Percentiles rank a stretch among this genome's conserved stretches.
phyloP scores from a whole-genome alignment of 2,329 filamentous ascomycete species.

The Colletotrichum zoysiae region DNA sequence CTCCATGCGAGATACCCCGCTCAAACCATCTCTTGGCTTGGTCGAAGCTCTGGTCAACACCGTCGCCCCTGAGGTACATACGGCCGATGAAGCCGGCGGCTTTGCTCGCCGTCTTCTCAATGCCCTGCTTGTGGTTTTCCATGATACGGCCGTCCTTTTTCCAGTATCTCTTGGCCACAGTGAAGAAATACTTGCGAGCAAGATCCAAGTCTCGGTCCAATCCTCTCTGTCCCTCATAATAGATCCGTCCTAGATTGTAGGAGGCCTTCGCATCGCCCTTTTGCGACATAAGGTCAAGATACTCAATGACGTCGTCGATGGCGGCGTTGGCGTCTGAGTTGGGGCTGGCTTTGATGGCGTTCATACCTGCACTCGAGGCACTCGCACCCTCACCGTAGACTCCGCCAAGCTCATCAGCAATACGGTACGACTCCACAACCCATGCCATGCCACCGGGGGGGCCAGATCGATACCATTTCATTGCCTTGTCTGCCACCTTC shows the following conservation, averaged over 20 bases:
- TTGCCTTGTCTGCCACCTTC: constrained; percentile 91
- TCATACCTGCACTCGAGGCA: constrained; percentile 85
- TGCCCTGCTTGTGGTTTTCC: constrained; percentile 75
- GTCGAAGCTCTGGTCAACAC: constrained; percentile 81
- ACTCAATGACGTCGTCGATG: constrained; percentile 94
- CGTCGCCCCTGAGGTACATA: constrained; percentile 92
- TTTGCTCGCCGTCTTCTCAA: constrained; percentile 84
- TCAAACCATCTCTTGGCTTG: constrained; percentile 87
- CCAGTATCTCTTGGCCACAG: constrained; percentile 87
- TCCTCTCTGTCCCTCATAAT: constrained; percentile 87
- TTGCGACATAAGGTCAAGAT: constrained; percentile 88
- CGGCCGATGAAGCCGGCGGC: constrained; percentile 88
- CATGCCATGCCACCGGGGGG: constrained; percentile 89
- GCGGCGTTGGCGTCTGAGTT: constrained; percentile 87
- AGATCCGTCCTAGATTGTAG: constrained; percentile 85
- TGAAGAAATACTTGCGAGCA: constrained; percentile 84
- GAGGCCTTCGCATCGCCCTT: constrained; percentile 92
- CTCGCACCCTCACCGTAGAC: constrained; percentile 97
- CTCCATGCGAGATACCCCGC: constrained; percentile 79
- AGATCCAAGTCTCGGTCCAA: constrained; percentile 79
- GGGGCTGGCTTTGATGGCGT: constrained; percentile 79
- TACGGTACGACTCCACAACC: constrained; percentile 82
- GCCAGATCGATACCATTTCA: constrained; percentile 87
- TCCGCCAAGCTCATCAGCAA: constrained; percentile 91
- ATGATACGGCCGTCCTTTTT: constrained; percentile 79